phyloP scores from a whole-genome alignment of 2,329 filamentous ascomycete species.

The Alternaria conjuncta region DNA sequence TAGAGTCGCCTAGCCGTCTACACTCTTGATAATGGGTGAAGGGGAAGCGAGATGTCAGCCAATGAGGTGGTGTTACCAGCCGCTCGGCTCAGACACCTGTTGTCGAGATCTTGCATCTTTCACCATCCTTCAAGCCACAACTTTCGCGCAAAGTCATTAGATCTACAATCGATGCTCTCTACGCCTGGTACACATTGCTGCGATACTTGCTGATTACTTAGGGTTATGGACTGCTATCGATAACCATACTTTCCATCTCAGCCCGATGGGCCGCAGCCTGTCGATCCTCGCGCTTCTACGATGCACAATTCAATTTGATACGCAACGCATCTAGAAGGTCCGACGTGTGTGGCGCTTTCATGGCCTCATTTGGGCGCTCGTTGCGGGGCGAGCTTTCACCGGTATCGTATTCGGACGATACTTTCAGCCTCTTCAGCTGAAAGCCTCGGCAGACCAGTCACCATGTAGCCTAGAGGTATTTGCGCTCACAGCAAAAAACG shows the following conservation, averaged over 20 bases:
- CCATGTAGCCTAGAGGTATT: not conserved
- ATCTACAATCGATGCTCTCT: not conserved
- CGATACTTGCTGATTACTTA: not conserved
- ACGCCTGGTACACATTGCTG: not conserved
- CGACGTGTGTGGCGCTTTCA: not conserved
- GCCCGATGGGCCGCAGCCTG: not conserved
- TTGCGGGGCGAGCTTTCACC: constrained; percentile 12
- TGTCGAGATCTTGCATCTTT: not conserved
- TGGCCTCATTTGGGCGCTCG: constrained; percentile 2
- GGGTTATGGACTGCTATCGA: not conserved
- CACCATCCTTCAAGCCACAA: not conserved
- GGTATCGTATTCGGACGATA: constrained; percentile 15
- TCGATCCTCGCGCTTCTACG: not conserved
- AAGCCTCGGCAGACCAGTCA: constrained; percentile 1
- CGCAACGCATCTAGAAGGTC: not conserved
- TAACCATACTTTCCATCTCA: not conserved
- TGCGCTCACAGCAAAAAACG: not conserved
- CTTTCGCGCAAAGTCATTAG: not conserved
- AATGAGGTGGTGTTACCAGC: not conserved
- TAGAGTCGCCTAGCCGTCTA: not conserved
- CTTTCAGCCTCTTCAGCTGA: constrained; percentile 4
- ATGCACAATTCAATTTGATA: not conserved
- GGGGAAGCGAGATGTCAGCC: not conserved
- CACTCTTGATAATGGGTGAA: not conserved
- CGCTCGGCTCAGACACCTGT: not conserved